Percentiles rank a stretch among this genome's conserved stretches.
phyloP scores from a whole-genome alignment of 169 alveolate genomes.

The Perkinsus marinus region DNA sequence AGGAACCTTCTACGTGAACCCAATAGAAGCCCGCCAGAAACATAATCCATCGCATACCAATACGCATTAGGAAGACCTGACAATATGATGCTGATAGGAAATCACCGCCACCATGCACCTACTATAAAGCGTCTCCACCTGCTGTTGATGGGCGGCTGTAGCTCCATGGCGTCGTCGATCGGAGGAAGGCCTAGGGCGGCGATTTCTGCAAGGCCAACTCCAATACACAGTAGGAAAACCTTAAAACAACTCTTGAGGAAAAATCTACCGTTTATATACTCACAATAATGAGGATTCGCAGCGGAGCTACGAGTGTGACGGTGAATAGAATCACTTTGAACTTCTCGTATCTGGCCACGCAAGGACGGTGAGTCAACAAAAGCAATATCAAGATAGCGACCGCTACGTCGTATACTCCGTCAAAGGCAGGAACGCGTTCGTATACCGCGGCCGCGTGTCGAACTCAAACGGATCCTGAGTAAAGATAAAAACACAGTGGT shows the following conservation, averaged over 20 bases:
- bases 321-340: neutral
- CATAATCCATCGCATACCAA: neutral
- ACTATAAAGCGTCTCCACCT: neutral
- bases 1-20: neutral
- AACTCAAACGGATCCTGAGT: neutral
- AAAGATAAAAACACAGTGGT: too few relatives aligned
- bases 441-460: neutral
- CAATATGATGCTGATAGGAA: too few relatives aligned
- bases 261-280: neutral
- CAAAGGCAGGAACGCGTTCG: neutral
- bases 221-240: neutral
- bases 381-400: neutral
- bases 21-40: neutral
- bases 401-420: neutral
- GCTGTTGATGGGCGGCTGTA: neutral
- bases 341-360: neutral
- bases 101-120: too few relatives aligned
- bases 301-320: neutral
- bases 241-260: neutral
- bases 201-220: neutral
- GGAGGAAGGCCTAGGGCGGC: neutral
- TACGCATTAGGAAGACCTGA: neutral
- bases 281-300: neutral
- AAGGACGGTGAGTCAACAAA: too few relatives aligned
- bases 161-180: neutral